A percentile compares a stretch with the other conserved stretches of the same genome.
phyloP scores from a whole-genome alignment of 208 protist species.

The Tritrichomonas foetus region DNA sequence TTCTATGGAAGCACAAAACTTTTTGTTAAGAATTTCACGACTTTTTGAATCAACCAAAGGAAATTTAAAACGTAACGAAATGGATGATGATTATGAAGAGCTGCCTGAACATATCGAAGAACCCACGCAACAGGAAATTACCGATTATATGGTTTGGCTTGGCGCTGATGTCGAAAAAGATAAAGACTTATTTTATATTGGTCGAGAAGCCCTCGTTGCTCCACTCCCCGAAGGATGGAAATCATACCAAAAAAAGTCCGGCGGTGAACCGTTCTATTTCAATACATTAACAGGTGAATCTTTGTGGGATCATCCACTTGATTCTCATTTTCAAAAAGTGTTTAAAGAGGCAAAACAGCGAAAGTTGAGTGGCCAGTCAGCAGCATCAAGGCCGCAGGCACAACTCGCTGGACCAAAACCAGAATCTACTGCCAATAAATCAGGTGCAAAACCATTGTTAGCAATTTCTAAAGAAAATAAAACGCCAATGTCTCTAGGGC shows the following conservation, averaged over 20 bases:
- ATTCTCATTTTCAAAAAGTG: background rate
- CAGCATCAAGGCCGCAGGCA: no score
- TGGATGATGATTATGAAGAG: no score
- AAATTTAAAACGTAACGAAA: no score
- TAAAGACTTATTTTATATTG: background rate
- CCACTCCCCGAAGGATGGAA: background rate
- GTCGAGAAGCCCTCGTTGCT: background rate
- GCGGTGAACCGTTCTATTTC: background rate
- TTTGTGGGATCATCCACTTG: constrained; percentile 33
- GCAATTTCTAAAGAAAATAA: background rate
- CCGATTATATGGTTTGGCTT: background rate
- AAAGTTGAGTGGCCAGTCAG: background rate
- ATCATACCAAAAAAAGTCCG: background rate
- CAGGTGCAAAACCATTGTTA: background rate
- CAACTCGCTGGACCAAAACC: no score
- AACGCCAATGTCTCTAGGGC: background rate
- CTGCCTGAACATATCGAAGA: background rate
- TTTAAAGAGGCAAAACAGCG: background rate
- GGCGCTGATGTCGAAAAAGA: background rate
- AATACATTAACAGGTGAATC: constrained; percentile 15
- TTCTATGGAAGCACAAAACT: no score
- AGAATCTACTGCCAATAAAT: background rate
- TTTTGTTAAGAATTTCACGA: no score
- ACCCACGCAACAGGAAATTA: background rate
- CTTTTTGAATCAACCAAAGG: no score